Evolutionary conservation across 1,139 yeast species (phyloP), one percentile per base, ranked within the genome.

Genomic region (Oligophagozyma castellii): DNA sequence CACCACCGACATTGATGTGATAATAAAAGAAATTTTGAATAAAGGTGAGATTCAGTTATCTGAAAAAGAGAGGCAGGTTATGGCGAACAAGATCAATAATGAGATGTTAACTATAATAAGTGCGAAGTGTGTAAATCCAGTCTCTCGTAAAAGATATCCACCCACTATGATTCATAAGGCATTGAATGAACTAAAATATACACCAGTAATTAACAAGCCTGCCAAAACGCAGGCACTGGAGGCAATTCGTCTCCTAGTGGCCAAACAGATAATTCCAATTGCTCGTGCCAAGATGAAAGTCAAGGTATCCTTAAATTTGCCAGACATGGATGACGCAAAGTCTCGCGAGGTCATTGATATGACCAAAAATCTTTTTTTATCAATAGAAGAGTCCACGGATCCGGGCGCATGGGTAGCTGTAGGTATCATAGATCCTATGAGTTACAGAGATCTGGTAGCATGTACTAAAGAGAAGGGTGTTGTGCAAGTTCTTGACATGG

Each of bases 1-100:
- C 1, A 69, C 84, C 0, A 73, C 81, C 0, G 75, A 84, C 42
- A 67, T 70, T 19, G 83, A 83, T 47, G 65, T 65, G 22, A 78
- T 86, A 32, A 74, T 89, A 22, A 60, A 68, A 29, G 93, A 80
- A 44, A 89, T 89, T 33, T 60, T 89, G 38, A 74, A 70, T 37
- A 81, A 80, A 48, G 98, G 98, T 24, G 98, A 89, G 52, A 74
- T 89, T 42, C 98, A 89, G 51, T 67, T 89, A 32, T 84, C 93
- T 45, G 95, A 84, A 51, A 84, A 83, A 60, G 98, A 89, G 56
- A 65, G 98, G 46, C 77, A 69, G 39, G 77, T 79, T 27, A 77
- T 77, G 51, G 57, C 73, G 35, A 69, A 65, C 35, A 92, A 81
- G 53, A 68, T 78, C 34, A 83, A 75, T 39, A 81, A 83, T 39